These are phyloP conservation scores for Peronospora destructor DNA, from an alignment of 352 stramenopile species.

Conservation along the genomic window DNA sequence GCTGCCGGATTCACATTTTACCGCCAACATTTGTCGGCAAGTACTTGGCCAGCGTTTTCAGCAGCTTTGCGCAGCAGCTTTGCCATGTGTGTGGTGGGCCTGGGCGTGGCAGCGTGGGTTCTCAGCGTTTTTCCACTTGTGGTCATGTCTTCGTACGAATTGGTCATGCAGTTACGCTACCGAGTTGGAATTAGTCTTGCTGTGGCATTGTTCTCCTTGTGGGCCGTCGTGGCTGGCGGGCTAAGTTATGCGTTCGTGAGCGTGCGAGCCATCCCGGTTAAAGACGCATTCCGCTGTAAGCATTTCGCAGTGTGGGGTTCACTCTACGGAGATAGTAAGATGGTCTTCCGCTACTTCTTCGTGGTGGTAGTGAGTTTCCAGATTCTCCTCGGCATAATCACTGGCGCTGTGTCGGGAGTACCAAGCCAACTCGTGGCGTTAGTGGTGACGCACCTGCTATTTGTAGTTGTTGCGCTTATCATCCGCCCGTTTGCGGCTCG, in stretches of 20 bases:
- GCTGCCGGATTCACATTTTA: slow-evolving; percentile 18
- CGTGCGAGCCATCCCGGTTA: slow-evolving; percentile 33
- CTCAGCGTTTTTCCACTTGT: slow-evolving; percentile 52
- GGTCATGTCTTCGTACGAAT: slow-evolving; percentile 49
- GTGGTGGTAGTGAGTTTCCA: slow-evolving; percentile 44
- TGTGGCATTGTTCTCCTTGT: slow-evolving; percentile 43
- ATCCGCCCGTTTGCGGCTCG: slow-evolving; percentile 43
- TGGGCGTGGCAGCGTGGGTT: slow-evolving; percentile 46
- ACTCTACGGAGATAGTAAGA: slow-evolving; percentile 52
- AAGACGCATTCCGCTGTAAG: slow-evolving; percentile 39
- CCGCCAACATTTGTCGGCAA: slow-evolving; percentile 20
- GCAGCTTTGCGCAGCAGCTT: slow-evolving; percentile 29
- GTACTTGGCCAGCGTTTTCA: slow-evolving; percentile 22
- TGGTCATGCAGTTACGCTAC: slow-evolving; percentile 60
- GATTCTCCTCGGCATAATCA: slow-evolving; percentile 39
- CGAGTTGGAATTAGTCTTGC: slow-evolving; percentile 33
- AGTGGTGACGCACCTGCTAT: slow-evolving; percentile 45
- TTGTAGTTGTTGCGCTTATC: slow-evolving; percentile 40
- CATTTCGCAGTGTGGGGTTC: slow-evolving; percentile 48
- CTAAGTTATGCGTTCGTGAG: slow-evolving; percentile 37
- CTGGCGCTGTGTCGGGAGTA: slow-evolving; percentile 38
- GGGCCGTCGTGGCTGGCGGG: slow-evolving; percentile 37
- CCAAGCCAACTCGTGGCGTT: slow-evolving; percentile 48
- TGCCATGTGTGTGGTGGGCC: slow-evolving; percentile 44
- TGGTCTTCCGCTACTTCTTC: slow-evolving; percentile 58